Conservation (phyloP, 75 land plant genomes). For the Cupressus sempervirens region DNA sequence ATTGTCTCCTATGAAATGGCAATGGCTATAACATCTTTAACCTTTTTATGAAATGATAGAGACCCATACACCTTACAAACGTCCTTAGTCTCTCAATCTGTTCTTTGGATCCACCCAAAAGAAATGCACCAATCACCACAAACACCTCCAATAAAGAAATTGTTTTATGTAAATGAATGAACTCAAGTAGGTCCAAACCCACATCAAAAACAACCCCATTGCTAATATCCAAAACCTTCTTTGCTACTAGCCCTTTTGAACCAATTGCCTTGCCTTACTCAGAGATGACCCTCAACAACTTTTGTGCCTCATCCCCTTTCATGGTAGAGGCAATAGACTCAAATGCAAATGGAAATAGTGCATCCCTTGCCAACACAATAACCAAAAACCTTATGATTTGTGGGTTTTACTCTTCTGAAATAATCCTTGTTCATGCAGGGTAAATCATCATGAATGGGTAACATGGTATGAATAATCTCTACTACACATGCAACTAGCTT, state of each 20-base stretch:
- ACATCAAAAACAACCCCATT: constrained; percentile 20
- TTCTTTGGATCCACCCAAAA: constrained; percentile 57
- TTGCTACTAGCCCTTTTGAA: constrained; percentile 57
- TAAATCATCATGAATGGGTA: constrained; percentile 63
- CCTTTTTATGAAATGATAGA: too few relatives aligned
- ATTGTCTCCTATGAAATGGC: too few relatives aligned
- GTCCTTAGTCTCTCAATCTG: constrained; percentile 54
- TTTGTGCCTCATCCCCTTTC: constrained; percentile 23
- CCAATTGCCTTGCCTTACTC: constrained; percentile 44
- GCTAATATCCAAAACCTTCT: constrained; percentile 58
- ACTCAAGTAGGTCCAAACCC: constrained; percentile 45
- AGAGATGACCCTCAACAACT: constrained; percentile 31
- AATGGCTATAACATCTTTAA: too few relatives aligned
- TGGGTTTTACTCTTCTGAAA: constrained; percentile 46
- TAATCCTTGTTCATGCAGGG: constrained; percentile 71
- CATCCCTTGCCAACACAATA: constrained; percentile 56
- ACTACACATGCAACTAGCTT: constrained; percentile 54
- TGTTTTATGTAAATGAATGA: constrained; percentile 66
- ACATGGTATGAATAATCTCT: constrained; percentile 76
- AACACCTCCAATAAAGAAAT: constrained; percentile 46
- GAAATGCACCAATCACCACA: constrained; percentile 58
- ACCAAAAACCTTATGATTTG: constrained; percentile 57
- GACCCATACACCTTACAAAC: constrained; percentile 57
- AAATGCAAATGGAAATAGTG: constrained; percentile 49
- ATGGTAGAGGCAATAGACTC: constrained; percentile 35